Evolutionary conservation across 805 yeast species (phyloP), one percentile per base, ranked within the genome.

Genomic region (Hanseniaspora thailandica): DNA sequence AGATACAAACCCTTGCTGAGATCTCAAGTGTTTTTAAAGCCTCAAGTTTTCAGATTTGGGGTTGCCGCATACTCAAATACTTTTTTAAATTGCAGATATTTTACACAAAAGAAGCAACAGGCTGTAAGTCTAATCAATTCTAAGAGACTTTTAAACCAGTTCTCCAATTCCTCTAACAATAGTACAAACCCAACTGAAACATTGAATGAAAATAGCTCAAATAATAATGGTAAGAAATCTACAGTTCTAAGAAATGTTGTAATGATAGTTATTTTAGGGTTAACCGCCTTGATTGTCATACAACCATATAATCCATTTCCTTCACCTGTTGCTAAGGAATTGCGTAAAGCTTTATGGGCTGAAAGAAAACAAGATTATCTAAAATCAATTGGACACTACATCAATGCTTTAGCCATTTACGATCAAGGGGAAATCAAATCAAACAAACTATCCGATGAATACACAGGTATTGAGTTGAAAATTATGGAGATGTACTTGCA

Each of bases 401-500:
- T 86, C 43, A 82, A 82, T 57, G 95, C 95, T 0, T 68, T 88
- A 26, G 72, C 78, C 28, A 74, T 77, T 57, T 82, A 87, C 38
- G 75, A 80, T 35, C 52, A 47, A 47, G 52, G 52, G 7, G 69
- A 73, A 26, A 67, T 78, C 45, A 73, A 72, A 0, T 64, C 86
- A 68, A 76, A 78, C 57, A 75, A 75, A 10, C 60, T 84, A 31
- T 72, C 79, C 54, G 93, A 86, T 61, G 90, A 85, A 61, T 89
- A 85, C 65, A 89, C 97, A 0, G 96, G 97, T 0, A 78, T 90
- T 51, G 95, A 89, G 62, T 71, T 90, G 64, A 86, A 89, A 61
- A 71, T 86, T 34, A 95, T 84, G 10, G 95, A 88, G 61, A 83
- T 87, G 87, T 85, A 79, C 63, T 95, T 86, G 61, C 72, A 81